Evolutionary conservation across 2,329 filamentous ascomycete genomes (phyloP).

Genomic region (Pseudohalonectria lignicola): DNA sequence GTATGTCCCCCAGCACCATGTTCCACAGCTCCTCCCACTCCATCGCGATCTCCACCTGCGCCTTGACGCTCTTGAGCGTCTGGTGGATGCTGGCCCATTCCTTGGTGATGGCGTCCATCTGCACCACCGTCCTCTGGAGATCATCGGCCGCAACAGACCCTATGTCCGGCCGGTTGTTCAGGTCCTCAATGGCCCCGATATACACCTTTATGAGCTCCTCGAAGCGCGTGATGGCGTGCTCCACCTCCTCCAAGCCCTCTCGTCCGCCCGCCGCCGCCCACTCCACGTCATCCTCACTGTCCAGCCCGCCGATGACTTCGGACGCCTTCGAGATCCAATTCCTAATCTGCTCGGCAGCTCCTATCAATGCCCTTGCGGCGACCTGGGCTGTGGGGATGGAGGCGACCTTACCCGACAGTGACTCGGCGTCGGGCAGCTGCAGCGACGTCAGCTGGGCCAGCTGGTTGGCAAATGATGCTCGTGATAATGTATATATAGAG

Average conservation of each 20-base stretch:
- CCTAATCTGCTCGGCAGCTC: conserved; percentile 83
- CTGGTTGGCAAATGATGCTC: conserved; percentile 87
- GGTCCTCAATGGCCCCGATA: conserved; percentile 82
- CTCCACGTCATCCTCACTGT: conserved; percentile 94
- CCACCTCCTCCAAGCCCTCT: conserved; percentile 65
- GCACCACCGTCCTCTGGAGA: conserved; percentile 62
- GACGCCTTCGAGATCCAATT: conserved; percentile 90
- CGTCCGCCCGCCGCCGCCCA: conserved; percentile 86
- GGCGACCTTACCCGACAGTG: conserved; percentile 71
- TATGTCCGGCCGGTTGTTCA: conserved; percentile 74
- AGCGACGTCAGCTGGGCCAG: conserved; percentile 86
- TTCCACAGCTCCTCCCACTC: conserved; percentile 99
- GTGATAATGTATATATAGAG: conserved; percentile 88
- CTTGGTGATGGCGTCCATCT: conserved; percentile 79
- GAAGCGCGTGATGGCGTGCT: conserved; percentile 69
- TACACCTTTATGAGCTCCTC: conserved; percentile 87
- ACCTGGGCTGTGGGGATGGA: conserved; percentile 75
- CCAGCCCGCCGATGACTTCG: conserved; percentile 77
- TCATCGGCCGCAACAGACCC: conserved; percentile 57
- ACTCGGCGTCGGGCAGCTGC: conserved; percentile 74
- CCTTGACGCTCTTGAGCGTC: conserved; percentile 69
- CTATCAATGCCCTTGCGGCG: conserved; percentile 74
- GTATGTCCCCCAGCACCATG: conserved; percentile 84
- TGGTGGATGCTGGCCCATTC: conserved; percentile 78
- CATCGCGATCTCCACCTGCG: conserved; percentile 93